These are phyloP conservation scores for Zopfia rhizophila DNA, from an alignment of 2,329 filamentous ascomycete species.

Conservation along the genomic window DNA sequence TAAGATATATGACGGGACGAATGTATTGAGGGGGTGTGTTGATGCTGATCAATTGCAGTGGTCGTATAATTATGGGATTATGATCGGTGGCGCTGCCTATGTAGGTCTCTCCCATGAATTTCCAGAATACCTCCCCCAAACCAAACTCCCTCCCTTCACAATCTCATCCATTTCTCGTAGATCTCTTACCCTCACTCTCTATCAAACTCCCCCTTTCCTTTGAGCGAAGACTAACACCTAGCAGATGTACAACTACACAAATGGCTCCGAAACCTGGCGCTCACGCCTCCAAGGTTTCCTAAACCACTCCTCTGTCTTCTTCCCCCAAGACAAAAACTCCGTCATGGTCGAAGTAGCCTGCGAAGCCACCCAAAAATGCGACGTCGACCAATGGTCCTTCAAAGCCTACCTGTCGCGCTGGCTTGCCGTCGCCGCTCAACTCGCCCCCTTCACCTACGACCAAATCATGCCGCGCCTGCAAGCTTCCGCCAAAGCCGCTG, in stretches of 20 bases:
- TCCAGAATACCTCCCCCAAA: not conserved
- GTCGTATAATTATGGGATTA: constrained; percentile 52
- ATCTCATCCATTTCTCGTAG: not conserved
- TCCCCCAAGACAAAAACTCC: constrained; percentile 42
- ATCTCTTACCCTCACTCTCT: too few relatives aligned
- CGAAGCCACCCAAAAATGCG: constrained; percentile 53
- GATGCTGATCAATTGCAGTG: constrained; percentile 44
- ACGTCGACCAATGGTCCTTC: constrained; percentile 58
- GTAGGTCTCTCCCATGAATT: constrained; percentile 24
- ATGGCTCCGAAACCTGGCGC: constrained; percentile 47
- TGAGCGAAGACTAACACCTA: too few relatives aligned
- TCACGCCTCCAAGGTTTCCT: constrained; percentile 43
- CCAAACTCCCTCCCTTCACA: not conserved
- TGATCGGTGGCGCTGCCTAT: constrained; percentile 47
- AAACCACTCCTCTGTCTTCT: constrained; percentile 52
- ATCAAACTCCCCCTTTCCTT: too few relatives aligned
- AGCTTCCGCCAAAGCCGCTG: constrained; percentile 65
- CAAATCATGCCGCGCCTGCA: constrained; percentile 64
- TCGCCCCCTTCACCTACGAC: constrained; percentile 66
- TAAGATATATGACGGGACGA: constrained; percentile 41
- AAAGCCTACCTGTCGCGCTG: constrained; percentile 60
- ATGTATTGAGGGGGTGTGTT: constrained; percentile 33
- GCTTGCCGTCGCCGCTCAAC: constrained; percentile 65
- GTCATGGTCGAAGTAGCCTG: constrained; percentile 58
- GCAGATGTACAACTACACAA: constrained; percentile 53